Base-by-base conservation (phyloP, 257 asterid species). In the Vinca minor region DNA sequence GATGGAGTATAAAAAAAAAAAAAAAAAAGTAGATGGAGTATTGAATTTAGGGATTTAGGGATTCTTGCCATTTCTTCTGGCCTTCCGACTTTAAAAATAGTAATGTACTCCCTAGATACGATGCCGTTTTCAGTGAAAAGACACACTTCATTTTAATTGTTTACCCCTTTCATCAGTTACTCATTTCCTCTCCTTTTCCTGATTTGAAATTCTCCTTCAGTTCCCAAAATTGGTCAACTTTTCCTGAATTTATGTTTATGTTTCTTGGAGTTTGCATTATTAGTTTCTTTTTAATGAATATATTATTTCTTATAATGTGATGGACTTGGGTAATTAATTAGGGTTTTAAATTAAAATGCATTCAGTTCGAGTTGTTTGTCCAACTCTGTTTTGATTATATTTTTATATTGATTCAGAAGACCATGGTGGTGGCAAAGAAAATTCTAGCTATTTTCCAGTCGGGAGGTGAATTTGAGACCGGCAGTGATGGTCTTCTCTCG, bases 381-480 rank as follows among this genome's bases (percentile, higher is more conserved):
- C 36, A 12, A 35, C 62, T 73, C 35, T 70, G 67, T 57, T 59
- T 53, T 65, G 59, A 73, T 63, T 34, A 25, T 8, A 29, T 58
- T 50, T 70, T n/a, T n/a, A n/a, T n/a, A n/a, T n/a, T n/a, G n/a
- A n/a, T n/a, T n/a, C n/a, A n/a, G n/a, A n/a, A 68, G 72, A 76
- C 71, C 67, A 91, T 91, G 98, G 82, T 93, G 99, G 83, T 68
- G 64, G 90, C 74, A 73, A 86, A 86, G 81, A 80, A 78, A 72
- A 70, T 88, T 59, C 88, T 91, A 56, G 94, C 92, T 68, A 91
- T 91, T 70, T 91, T 96, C 63, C 98, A 83, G 77, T 88, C 90
- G 4, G 96, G 98, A 47, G 98, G 98, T 59, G 95, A 81, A 52
- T 86, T 91, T 65, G 94, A 88, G 86, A 68, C 92, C 28, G 84